These are phyloP conservation scores for Quercus robur DNA, from an alignment of 306 rosid genomes.

Conservation along the genomic window DNA sequence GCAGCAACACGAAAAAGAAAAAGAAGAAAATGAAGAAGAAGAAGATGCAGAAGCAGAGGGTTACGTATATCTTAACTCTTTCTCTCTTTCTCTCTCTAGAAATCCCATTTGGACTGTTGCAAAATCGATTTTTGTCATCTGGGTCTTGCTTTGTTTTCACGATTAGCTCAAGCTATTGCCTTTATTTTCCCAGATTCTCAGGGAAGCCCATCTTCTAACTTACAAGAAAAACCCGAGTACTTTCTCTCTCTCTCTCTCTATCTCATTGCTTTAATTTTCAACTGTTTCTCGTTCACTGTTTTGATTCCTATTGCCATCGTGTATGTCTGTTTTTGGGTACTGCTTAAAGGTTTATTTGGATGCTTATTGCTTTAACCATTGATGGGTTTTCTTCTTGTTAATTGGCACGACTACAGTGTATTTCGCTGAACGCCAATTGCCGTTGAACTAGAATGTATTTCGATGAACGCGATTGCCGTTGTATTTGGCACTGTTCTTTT, in stretches of 20 bases:
- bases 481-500: constrained; percentile 10
- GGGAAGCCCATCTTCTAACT: constrained; percentile 58
- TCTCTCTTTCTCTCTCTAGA: background rate
- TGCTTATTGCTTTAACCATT: constrained; percentile 12
- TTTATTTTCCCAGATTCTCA: constrained; percentile 63
- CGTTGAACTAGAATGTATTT: constrained; percentile 5
- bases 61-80: constrained; percentile 33
- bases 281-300: background rate
- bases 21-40: constrained; percentile 19
- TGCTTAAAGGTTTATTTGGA: constrained; percentile 3
- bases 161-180: constrained; percentile 39
- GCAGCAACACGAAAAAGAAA: background rate
- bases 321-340: constrained; percentile 19
- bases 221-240: constrained; percentile 72
- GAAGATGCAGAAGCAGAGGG: constrained; percentile 47
- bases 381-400: constrained; percentile 12
- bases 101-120: background rate
- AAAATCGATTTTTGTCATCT: constrained; percentile 28
- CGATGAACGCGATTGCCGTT: background rate
- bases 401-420: background rate
- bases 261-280: constrained; percentile 22
- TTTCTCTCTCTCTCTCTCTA: constrained; percentile 8
- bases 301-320: constrained; percentile 29
- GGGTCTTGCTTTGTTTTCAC: constrained; percentile 27
- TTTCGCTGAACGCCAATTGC: constrained; percentile 1